Evolutionary conservation across 768 basidiomycete genomes (phyloP).

Genomic region (Leccinum sublutescens): DNA sequence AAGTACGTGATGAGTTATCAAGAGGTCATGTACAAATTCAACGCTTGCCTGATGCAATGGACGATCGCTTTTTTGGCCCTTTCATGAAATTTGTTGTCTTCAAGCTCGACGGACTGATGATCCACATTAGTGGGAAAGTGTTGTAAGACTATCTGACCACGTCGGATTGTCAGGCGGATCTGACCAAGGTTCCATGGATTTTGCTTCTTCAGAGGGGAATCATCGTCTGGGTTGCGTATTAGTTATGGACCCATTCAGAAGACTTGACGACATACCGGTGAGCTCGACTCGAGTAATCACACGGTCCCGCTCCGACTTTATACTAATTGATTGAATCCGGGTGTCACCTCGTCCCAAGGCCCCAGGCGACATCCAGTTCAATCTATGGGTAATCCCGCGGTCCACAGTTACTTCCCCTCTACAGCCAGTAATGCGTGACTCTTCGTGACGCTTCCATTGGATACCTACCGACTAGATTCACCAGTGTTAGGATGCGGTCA

Average conservation of each 20-base stretch:
- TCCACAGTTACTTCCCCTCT: slow-evolving; percentile 7
- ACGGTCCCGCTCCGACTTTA: background rate
- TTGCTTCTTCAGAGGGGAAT: slow-evolving; percentile 11
- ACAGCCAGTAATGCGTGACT: background rate
- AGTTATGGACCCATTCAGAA: background rate
- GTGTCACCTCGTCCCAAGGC: background rate
- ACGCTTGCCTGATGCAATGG: background rate
- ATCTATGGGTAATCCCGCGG: background rate
- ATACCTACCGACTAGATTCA: slow-evolving; percentile 11
- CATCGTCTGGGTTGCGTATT: slow-evolving; percentile 17
- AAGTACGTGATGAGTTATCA: background rate
- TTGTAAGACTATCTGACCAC: background rate
- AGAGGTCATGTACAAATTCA: background rate
- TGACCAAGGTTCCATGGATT: slow-evolving; percentile 13
- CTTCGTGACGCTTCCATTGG: slow-evolving; percentile 12
- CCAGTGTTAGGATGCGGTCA: background rate
- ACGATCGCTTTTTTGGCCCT: background rate
- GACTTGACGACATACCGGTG: background rate
- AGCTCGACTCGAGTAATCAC: background rate
- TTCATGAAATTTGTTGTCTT: background rate
- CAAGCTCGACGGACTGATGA: background rate
- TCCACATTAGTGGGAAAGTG: background rate
- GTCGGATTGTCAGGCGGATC: slow-evolving; percentile 7
- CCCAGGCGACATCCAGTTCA: background rate
- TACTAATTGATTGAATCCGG: background rate